phyloP scores from a whole-genome alignment of 73 alveolate species.

The Loxodes magnus region DNA sequence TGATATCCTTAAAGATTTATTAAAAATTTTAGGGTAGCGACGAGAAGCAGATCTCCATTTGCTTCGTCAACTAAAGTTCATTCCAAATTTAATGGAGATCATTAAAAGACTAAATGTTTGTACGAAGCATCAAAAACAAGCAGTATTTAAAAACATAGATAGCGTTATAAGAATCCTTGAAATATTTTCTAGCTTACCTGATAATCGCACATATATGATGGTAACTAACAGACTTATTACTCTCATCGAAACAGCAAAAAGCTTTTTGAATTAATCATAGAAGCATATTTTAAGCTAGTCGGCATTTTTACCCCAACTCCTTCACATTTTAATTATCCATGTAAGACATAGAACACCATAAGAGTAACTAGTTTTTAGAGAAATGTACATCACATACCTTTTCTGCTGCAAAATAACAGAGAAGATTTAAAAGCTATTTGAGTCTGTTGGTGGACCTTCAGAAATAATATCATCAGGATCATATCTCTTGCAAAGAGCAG shows the following conservation, averaged over 20 bases:
- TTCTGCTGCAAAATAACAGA: too few relatives aligned
- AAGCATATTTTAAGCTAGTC: slow-evolving; percentile 59
- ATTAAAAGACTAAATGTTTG: slow-evolving; percentile 70
- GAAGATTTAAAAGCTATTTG: too few relatives aligned
- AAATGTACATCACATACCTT: slow-evolving; percentile 66
- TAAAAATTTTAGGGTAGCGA: slow-evolving; percentile 60
- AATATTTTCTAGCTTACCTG: slow-evolving; percentile 50
- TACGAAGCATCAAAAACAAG: slow-evolving; percentile 75
- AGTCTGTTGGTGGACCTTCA: too few relatives aligned
- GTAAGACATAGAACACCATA: slow-evolving; percentile 79
- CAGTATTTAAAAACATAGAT: slow-evolving; percentile 46
- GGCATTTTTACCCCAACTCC: slow-evolving; percentile 72
- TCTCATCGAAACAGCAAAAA: slow-evolving; percentile 64
- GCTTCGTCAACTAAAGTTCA: slow-evolving; percentile 64
- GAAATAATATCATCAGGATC: too few relatives aligned
- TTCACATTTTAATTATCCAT: slow-evolving; percentile 66
- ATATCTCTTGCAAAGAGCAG: too few relatives aligned
- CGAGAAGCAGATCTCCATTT: slow-evolving; percentile 75
- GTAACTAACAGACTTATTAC: slow-evolving; percentile 68
- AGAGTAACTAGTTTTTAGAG: slow-evolving; percentile 72
- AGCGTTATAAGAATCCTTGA: slow-evolving; percentile 40
- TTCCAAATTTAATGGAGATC: slow-evolving; percentile 75
- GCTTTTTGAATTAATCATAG: slow-evolving; percentile 70
- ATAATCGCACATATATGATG: slow-evolving; percentile 81
- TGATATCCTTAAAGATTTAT: slow-evolving; percentile 60